A percentile compares a stretch with the other conserved stretches of the same genome.
Evolutionary conservation across 768 basidiomycete genomes (phyloP).

Genomic region (Trametes maxima): DNA sequence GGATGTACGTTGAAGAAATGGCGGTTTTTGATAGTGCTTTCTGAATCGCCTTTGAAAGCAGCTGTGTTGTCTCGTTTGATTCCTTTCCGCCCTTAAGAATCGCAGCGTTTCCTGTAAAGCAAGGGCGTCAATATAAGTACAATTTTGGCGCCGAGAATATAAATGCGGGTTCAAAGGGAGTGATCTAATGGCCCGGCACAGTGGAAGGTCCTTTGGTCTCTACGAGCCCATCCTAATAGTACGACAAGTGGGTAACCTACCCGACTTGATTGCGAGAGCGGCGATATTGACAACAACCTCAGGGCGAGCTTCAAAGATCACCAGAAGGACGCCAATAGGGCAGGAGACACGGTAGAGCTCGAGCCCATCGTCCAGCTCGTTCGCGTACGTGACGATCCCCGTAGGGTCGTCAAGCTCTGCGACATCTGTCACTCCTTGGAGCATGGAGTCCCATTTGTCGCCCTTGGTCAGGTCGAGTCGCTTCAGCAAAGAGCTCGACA

Average conservation of each 20-base stretch:
- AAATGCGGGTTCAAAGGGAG: no score
- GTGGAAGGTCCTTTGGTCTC: no score
- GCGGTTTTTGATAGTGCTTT: slow-evolving; percentile 71
- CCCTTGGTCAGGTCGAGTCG: slow-evolving; percentile 77
- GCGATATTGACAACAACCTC: slow-evolving; percentile 99
- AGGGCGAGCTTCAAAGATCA: slow-evolving; percentile 96
- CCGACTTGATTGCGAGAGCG: slow-evolving; percentile 93
- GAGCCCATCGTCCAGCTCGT: slow-evolving; percentile 82
- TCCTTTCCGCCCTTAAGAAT: slow-evolving; percentile 99
- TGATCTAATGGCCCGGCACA: no score
- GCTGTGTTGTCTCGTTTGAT: slow-evolving; percentile 74
- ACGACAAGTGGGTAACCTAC: slow-evolving; percentile 43
- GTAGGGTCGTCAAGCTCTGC: slow-evolving; percentile 85
- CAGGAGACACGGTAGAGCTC: slow-evolving; percentile 94
- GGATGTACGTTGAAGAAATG: slow-evolving; percentile 81
- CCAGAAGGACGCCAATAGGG: slow-evolving; percentile 93
- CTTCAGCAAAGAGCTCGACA: slow-evolving; percentile 82
- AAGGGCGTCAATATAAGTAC: not conserved
- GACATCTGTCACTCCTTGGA: slow-evolving; percentile 88
- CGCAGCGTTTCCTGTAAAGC: slow-evolving; percentile 81
- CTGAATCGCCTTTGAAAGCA: slow-evolving; percentile 81
- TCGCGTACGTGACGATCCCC: slow-evolving; percentile 84
- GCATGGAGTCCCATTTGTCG: slow-evolving; percentile 95
- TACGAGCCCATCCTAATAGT: no score
- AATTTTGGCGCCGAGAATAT: not conserved